Percentiles rank a stretch among this genome's conserved stretches.
These are phyloP conservation scores for Clonostachys solani DNA, from an alignment of 2,329 filamentous ascomycete genomes.

Conservation along the genomic window DNA sequence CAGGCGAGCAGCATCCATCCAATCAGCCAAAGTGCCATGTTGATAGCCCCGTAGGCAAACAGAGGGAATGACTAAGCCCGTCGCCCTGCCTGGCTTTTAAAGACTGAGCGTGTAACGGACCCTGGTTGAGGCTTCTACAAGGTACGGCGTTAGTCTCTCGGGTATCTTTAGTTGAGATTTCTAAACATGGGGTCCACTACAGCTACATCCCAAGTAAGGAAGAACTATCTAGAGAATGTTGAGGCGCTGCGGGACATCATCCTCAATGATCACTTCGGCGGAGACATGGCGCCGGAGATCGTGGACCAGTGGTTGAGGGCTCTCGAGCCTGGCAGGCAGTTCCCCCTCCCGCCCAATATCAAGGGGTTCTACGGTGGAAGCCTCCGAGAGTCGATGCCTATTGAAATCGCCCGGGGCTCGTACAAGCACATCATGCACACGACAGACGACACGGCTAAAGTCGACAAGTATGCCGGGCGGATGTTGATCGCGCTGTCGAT, in stretches of 20 bases:
- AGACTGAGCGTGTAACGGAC: no score
- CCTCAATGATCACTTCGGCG: conserved; percentile 1
- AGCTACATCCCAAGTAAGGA: no score
- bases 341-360: neutral
- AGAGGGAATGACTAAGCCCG: no score
- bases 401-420: neutral
- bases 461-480: conserved; percentile 1
- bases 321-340: neutral
- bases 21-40: no score
- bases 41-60: no score
- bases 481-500: neutral
- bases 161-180: no score
- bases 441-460: neutral
- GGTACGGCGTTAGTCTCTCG: no score
- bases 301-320: conserved; percentile 1
- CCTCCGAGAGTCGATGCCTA: neutral
- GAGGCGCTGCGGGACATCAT: neutral
- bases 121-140: no score
- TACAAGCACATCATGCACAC: conserved; percentile 1
- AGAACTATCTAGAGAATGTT: no score
- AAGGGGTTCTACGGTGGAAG: conserved; percentile 1
- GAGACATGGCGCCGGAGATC: neutral
- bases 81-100: no score
- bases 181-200: no score
- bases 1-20: no score